Conservation (phyloP, 345 rosid genomes). For the Dimocarpus longan region DNA sequence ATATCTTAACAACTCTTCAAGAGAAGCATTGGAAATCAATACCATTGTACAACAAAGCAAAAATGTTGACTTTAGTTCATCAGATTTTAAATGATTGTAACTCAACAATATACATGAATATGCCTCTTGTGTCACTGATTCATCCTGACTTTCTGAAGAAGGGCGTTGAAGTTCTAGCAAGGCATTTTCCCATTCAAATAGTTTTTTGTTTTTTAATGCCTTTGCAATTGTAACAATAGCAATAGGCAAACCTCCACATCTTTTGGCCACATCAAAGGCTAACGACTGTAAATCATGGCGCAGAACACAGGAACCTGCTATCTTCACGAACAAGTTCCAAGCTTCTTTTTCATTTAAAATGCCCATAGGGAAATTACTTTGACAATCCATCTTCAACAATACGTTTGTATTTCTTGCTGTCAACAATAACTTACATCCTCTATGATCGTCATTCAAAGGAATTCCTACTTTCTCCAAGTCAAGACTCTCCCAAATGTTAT, state of each 20-base stretch:
- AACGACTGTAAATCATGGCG: neutral
- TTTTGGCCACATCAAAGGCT: slow-evolving; percentile 16
- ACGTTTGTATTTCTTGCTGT: neutral
- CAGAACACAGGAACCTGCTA: slow-evolving; percentile 12
- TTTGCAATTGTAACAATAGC: slow-evolving; percentile 19
- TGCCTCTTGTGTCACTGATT: no score
- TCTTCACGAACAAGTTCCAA: slow-evolving; percentile 28
- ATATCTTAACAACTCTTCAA: slow-evolving; percentile 3
- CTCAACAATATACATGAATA: neutral
- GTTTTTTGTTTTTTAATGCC: slow-evolving; percentile 9
- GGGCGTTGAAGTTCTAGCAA: slow-evolving; percentile 6
- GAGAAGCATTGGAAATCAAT: neutral
- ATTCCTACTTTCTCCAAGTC: neutral
- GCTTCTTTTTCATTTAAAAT: slow-evolving; percentile 20
- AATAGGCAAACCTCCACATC: slow-evolving; percentile 28
- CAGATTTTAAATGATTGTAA: neutral
- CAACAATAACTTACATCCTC: neutral
- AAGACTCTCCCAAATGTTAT: neutral
- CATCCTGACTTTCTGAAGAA: neutral
- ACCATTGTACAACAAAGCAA: slow-evolving; percentile 12
- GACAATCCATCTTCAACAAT: neutral
- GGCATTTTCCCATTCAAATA: slow-evolving; percentile 28
- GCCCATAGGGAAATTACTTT: neutral
- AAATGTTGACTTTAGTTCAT: neutral
- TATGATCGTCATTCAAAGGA: neutral